These are phyloP conservation scores for Dentipellis sp. DNA, from an alignment of 768 basidiomycete species.

Conservation along the genomic window DNA sequence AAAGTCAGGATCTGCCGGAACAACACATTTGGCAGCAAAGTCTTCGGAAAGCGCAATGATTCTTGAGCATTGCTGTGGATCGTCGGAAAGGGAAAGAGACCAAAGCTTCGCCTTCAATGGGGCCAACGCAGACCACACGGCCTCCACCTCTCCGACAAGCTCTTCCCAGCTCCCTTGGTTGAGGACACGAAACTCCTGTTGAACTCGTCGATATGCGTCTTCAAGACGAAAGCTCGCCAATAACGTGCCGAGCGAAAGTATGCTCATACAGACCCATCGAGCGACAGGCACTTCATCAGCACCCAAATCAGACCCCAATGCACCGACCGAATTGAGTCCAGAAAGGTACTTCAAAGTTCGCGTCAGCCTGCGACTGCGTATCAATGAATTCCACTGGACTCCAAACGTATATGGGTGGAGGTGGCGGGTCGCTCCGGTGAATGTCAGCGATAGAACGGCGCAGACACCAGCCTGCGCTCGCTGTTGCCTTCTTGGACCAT, in stretches of 20 bases:
- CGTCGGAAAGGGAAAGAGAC: too few species aligned
- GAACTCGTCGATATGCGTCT: too few species aligned
- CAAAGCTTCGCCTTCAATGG: too few species aligned
- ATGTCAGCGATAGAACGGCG: conserved; percentile 1
- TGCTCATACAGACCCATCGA: conserved; percentile 11
- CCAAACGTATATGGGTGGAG: background rate
- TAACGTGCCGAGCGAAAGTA: conserved; percentile 2
- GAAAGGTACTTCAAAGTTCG: conserved; percentile 3
- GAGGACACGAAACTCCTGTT: too few species aligned
- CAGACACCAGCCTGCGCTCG: conserved; percentile 7
- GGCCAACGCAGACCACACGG: too few species aligned
- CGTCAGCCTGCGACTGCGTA: conserved; percentile 1
- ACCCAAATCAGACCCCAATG: background rate
- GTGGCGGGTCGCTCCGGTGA: background rate
- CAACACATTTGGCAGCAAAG: too few species aligned
- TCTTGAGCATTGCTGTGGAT: too few species aligned
- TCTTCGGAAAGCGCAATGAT: too few species aligned
- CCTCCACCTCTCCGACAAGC: too few species aligned
- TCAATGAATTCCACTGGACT: conserved; percentile 1
- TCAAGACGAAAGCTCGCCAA: background rate
- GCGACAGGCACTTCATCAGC: conserved; percentile 1
- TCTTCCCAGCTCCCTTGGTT: too few species aligned
- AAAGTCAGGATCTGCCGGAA: too few species aligned
- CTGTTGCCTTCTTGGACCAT: background rate
- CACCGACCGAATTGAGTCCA: background rate